A percentile compares a stretch with the other conserved stretches of the same genome.
Conservation (phyloP, 2,329 filamentous ascomycete species). For the Monilinia polystroma region DNA sequence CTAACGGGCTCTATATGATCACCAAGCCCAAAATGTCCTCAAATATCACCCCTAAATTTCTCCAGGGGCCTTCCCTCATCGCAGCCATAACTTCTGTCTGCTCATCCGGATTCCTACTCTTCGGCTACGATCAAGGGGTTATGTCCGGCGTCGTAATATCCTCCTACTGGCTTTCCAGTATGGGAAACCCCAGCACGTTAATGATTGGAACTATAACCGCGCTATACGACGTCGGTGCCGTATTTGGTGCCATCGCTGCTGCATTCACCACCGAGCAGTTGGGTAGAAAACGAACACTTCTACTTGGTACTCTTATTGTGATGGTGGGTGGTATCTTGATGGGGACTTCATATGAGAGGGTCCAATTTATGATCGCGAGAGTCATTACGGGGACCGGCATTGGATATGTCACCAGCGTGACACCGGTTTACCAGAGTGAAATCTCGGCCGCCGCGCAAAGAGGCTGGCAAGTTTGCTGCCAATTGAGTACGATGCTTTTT, state of each 20-base stretch:
- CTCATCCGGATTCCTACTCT: conserved; percentile 75
- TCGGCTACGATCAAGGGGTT: conserved; percentile 82
- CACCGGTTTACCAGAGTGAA: neutral
- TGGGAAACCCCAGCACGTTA: conserved; percentile 16
- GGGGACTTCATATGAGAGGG: neutral
- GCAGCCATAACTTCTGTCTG: conserved; percentile 63
- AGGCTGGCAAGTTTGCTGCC: neutral
- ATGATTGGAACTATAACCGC: conserved; percentile 1
- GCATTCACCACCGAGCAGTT: neutral
- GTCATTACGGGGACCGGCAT: neutral
- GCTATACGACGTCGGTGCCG: neutral
- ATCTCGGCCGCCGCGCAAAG: neutral
- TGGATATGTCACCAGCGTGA: neutral
- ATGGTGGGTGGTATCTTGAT: neutral
- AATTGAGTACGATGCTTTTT: conserved; percentile 1
- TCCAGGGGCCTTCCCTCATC: conserved; percentile 21
- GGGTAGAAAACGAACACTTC: neutral
- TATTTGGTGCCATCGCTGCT: conserved; percentile 15
- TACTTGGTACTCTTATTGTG: neutral
- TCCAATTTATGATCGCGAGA: neutral
- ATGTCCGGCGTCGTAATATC: conserved; percentile 64
- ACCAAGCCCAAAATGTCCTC: neutral
- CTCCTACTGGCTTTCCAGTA: conserved; percentile 5
- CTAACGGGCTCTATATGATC: neutral
- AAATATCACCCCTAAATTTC: neutral